Conservation (phyloP, 495 filamentous ascomycete species). For the Aspergillus heteromorphus region DNA sequence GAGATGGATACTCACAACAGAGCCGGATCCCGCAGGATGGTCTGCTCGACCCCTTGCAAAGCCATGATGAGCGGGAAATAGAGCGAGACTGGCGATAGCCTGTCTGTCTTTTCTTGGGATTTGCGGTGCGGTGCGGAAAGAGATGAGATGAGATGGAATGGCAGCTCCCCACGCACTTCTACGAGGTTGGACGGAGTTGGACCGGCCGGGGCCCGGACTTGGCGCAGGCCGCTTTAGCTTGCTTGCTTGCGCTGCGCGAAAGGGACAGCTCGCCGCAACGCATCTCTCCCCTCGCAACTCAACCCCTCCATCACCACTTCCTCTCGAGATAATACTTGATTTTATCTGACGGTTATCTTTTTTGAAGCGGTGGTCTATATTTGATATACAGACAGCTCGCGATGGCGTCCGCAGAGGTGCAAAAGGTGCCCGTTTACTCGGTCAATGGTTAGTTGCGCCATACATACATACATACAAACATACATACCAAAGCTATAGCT, state of each 20-base stretch:
- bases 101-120: too few species aligned
- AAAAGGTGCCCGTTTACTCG: constrained; percentile 44
- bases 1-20: constrained; percentile 69
- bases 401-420: constrained; percentile 27
- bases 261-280: constrained; percentile 45
- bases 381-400: constrained; percentile 9
- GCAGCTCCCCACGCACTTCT: constrained; percentile 12
- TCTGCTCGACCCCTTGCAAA: constrained; percentile 73
- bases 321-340: not conserved
- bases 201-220: constrained; percentile 2
- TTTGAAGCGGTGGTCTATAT: too few species aligned
- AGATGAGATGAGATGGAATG: constrained; percentile 16
- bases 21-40: constrained; percentile 97
- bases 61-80: constrained; percentile 59
- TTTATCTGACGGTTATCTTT: too few species aligned
- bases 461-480: too few species aligned
- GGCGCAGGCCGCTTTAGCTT: constrained; percentile 30
- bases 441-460: constrained; percentile 36
- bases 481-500: not conserved
- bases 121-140: not conserved
- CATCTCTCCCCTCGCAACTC: constrained; percentile 20
- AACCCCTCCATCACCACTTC: constrained; percentile 2
- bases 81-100: not conserved
- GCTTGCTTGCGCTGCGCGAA: too few species aligned
- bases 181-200: constrained; percentile 7